Evolutionary conservation across 164 flowering plant genomes (phyloP).

Genomic region (Umbilicus rupestris): DNA sequence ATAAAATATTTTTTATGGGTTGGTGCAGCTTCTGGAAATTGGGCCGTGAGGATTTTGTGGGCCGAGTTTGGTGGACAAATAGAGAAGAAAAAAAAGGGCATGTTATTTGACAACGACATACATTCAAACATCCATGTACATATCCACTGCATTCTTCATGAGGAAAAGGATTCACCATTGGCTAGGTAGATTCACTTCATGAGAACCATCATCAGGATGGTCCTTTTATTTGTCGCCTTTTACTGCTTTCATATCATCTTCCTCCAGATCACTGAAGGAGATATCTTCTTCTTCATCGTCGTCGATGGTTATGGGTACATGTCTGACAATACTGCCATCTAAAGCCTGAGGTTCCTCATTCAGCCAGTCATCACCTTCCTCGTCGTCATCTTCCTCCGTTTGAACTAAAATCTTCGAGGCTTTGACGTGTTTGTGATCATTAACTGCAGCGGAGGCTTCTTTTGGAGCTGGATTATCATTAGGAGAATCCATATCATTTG

Average conservation of each 20-base stretch:
- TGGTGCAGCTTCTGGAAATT: no score
- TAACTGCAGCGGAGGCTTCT: not conserved
- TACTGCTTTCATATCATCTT: not conserved
- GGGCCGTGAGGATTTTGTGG: no score
- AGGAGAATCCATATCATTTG: no score
- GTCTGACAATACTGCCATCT: constrained; percentile 9
- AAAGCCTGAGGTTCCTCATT: constrained; percentile 43
- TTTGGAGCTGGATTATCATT: not conserved
- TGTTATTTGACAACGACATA: no score
- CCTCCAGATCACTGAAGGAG: constrained; percentile 2
- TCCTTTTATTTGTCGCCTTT: not conserved
- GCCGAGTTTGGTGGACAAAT: no score
- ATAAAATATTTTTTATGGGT: no score
- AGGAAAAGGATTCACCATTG: not conserved
- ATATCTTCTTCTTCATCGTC: not conserved
- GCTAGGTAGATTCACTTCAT: not conserved
- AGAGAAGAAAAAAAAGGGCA: no score
- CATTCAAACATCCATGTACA: not conserved
- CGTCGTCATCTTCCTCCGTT: constrained; percentile 47
- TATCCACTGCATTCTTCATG: not conserved
- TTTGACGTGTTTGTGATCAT: not conserved
- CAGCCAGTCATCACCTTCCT: constrained; percentile 58
- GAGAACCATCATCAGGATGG: not conserved
- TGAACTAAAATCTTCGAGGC: constrained; percentile 14
- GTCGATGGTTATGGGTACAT: not conserved